Evolutionary conservation across 176 grass and related monocot genomes (phyloP).

Genomic region (Oryza glumipatula): DNA sequence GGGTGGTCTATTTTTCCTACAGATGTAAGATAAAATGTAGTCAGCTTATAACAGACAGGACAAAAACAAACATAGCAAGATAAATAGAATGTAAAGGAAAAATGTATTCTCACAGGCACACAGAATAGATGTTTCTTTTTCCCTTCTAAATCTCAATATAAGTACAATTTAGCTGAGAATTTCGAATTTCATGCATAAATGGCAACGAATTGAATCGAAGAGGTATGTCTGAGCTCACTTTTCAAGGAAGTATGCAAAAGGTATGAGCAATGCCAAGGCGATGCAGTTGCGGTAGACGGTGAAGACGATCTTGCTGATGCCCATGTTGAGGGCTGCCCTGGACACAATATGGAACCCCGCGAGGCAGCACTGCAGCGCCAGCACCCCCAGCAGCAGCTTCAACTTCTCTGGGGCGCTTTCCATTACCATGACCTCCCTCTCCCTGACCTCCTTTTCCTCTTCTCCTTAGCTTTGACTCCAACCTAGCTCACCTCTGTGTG

Average conservation of each 20-base stretch:
- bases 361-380: conserved; percentile 63
- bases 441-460: neutral
- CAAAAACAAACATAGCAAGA: neutral
- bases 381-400: conserved; percentile 62
- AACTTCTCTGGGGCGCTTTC: conserved; percentile 50
- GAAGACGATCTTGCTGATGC: conserved; percentile 69
- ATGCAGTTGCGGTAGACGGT: conserved; percentile 65
- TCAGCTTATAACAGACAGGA: neutral
- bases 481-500: neutral
- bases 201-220: neutral
- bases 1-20: conserved; percentile 61
- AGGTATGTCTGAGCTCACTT: conserved; percentile 41
- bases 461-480: neutral
- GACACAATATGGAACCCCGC: conserved; percentile 77
- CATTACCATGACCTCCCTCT: conserved; percentile 35
- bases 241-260: conserved; percentile 76
- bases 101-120: neutral
- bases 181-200: neutral
- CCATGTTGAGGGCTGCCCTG: conserved; percentile 68
- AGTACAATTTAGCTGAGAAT: neutral
- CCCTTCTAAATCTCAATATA: neutral
- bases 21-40: neutral
- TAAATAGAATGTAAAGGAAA: neutral
- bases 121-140: neutral
- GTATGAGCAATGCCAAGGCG: conserved; percentile 57